Percentiles rank a stretch among this genome's conserved stretches.
Conservation (phyloP, 2,329 filamentous ascomycete species). For the Trichoderma asperellum region DNA sequence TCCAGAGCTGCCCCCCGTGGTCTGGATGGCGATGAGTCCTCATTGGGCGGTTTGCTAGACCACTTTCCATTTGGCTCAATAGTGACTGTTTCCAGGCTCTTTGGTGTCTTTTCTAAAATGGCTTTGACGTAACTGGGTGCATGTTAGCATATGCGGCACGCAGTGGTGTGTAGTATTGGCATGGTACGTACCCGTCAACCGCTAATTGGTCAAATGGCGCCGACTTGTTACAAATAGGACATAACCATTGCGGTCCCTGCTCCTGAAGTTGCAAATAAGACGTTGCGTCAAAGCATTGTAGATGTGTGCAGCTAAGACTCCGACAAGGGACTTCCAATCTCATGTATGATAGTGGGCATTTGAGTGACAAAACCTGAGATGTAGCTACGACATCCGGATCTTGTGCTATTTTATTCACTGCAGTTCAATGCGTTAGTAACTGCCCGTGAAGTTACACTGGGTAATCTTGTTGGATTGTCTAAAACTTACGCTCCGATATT, state of each 20-base stretch:
- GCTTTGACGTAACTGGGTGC: constrained; percentile 75
- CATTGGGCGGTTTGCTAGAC: constrained; percentile 51
- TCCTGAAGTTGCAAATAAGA: constrained; percentile 94
- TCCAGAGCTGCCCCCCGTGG: constrained; percentile 37
- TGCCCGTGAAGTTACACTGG: background rate
- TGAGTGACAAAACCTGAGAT: constrained; percentile 85
- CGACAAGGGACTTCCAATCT: constrained; percentile 80
- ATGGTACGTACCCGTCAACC: constrained; percentile 74
- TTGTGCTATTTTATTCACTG: constrained; percentile 78
- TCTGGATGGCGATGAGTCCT: constrained; percentile 35
- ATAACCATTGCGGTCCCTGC: constrained; percentile 96
- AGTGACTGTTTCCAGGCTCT: constrained; percentile 78
- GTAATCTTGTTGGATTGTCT: background rate
- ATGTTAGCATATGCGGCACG: constrained; percentile 29
- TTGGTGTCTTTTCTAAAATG: constrained; percentile 75
- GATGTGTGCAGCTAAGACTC: constrained; percentile 78
- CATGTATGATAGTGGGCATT: constrained; percentile 88
- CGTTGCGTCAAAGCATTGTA: constrained; percentile 91
- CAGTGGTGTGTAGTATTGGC: background rate
- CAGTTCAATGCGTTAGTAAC: background rate
- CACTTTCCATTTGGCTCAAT: constrained; percentile 88
- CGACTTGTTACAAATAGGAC: constrained; percentile 86
- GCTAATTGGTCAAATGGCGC: constrained; percentile 81
- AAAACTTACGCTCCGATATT: constrained; percentile 74
- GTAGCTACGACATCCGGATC: constrained; percentile 90